Evolutionary conservation across 306 rosid species (phyloP), one percentile per base, ranked within the genome.

Genomic region (Arachis stenosperma): DNA sequence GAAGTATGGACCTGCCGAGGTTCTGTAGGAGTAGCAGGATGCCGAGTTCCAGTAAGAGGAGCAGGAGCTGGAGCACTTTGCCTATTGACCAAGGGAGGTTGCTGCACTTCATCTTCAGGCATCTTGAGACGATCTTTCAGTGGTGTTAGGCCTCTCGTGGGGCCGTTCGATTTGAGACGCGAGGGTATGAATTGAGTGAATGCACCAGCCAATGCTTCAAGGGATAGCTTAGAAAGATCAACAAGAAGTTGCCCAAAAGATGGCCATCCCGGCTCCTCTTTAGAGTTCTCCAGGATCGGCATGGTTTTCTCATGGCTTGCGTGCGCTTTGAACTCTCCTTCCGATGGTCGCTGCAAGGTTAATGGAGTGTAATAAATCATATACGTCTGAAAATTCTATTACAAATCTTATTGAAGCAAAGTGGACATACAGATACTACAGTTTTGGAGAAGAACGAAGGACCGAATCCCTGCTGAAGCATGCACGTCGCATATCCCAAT

Each of bases 251-350:
- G 99, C 54, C 95, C 88, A 6, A 91, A 86, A 77, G 96, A 94
- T 10, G 96, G 97, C 99, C 96, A 91, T 74, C 97, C 94, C 0
- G 93, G 96, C 58, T 90, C 99, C 67, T 88, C 99, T 87, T 94
- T 91, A 52, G 73, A 54, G 62, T 74, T 81, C 70, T 86, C 90
- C 33, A 69, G 72, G 41, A 82, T 50, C 42, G 84, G 71, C 63
- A 78, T 70, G 40, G 74, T 78, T 42, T 91, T 88, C 75, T 74
- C 86, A 65, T 74, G 77, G 58, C 82, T 75, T 65, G 80, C 71
- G 61, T 83, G 83, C 13, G 74, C 93, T 78, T 90, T 87, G n/a
- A 64, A 83, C 68, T 81, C 86, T 30, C 77, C 61, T 59, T 74
- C 86, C 8, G 51, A 77, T 7, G 64, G 71, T 78, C 63, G 86